Evolutionary conservation across 208 protist species (phyloP), one percentile per base, ranked within the genome.

Genomic region (Crithidia expoeki): DNA sequence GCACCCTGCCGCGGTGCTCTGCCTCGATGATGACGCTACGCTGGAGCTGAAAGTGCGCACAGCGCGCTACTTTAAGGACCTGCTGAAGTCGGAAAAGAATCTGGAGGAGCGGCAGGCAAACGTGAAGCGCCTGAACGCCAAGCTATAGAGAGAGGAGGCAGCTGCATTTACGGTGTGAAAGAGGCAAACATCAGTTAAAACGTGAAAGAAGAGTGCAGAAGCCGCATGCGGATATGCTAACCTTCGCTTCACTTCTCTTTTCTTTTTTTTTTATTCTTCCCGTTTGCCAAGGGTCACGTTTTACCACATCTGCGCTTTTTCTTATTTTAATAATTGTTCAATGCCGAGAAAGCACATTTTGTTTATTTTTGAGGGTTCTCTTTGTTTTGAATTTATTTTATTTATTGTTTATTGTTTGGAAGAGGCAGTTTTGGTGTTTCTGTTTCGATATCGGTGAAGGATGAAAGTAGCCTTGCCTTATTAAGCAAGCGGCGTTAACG

Each of bases 31-130:
- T 50, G 89, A 83, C 53, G 87, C 92, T 0, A 98, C 94, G n/a
- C 53, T 89, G 63, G 95, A 98, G 79, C 70, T 98, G 27, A 93
- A 90, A 63, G 96, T 98, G 36, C 94, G 96, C 72, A 98, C 97
- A 5, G 94, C 96, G 10, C 86, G 85, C 56, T 98, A 98, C 86
- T 98, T 98, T 68, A 96, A 97, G 71, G 80, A 84, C 27, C 70
- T 97, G 14, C 80, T 87, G 61, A 74, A 85, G 61, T 76, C 70
- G 23, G 88, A 96, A 74, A 72, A 87, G 52, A 83, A 85, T 19
- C 79, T 95, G 21, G 62, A 68, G 46, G 61, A 78, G 49, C 82
- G 85, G 9, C 88, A 91, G 81, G 50, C 33, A 21, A 80, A 86
- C 68, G 79, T 79, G 32, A 74, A 75, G 62, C 32, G 34, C 16